Percentiles rank a stretch among this genome's conserved stretches.
phyloP scores from a whole-genome alignment of 805 yeast genomes.

The Dipodascus albidus region DNA sequence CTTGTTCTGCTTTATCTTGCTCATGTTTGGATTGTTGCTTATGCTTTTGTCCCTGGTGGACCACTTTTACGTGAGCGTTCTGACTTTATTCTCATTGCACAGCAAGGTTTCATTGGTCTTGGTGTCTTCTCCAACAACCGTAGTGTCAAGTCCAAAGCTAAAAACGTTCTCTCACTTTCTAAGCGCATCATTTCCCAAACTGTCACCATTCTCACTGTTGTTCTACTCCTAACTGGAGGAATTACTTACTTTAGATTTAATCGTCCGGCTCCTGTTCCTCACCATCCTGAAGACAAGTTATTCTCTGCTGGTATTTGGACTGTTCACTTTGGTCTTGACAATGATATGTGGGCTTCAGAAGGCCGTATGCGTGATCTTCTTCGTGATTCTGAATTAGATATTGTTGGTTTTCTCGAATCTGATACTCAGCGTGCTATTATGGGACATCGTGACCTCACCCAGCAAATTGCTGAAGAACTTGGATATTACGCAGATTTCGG shows the following conservation, averaged over 20 bases:
- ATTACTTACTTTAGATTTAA: conserved; percentile 48
- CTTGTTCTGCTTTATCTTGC: conserved; percentile 56
- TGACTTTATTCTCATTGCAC: conserved; percentile 52
- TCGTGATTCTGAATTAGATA: conserved; percentile 78
- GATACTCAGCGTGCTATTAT: conserved; percentile 91
- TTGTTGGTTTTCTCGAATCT: conserved; percentile 80
- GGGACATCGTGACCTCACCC: conserved; percentile 93
- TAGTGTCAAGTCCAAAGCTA: conserved; percentile 10
- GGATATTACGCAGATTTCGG: conserved; percentile 95
- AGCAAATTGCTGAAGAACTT: conserved; percentile 79
- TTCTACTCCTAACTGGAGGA: conserved; percentile 36
- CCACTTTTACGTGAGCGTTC: conserved; percentile 79
- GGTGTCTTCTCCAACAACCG: conserved; percentile 34
- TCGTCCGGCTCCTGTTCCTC: conserved; percentile 51
- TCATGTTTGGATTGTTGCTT: conserved; percentile 95
- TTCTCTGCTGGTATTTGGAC: conserved; percentile 98
- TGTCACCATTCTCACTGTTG: conserved; percentile 23
- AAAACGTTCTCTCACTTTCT: conserved; percentile 13
- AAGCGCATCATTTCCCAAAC: conserved; percentile 17
- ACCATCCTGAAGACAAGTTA: conserved; percentile 52
- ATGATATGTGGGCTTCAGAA: conserved; percentile 97
- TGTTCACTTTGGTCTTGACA: conserved; percentile 91
- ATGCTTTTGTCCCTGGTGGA: conserved; percentile 97
- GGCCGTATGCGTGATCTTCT: conserved; percentile 77
- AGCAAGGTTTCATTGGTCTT: conserved; percentile 40